Base-by-base conservation (phyloP, 1,284 basidiomycete species). In the Irpex lacteus region DNA sequence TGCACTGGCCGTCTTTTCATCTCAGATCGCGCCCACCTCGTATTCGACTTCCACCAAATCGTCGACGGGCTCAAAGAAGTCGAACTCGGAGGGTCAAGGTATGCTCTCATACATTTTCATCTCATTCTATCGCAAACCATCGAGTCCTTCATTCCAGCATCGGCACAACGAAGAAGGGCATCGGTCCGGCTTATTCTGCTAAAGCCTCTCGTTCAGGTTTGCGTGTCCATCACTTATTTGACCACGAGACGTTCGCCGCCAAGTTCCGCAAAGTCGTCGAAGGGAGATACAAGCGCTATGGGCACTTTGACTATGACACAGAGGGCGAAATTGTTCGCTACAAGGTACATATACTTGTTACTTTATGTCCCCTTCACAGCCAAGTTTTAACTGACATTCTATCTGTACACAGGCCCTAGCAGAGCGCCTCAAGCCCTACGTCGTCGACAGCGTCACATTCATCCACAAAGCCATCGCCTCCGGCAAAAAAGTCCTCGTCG, bases 41-140 rank as follows among this genome's bases (percentile, higher is more conserved):
- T 99, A 56, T 96, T 98, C 73, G 97, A 98, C 77, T 99, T 99
- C 78, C 97, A 99, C 79, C 97, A 99, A 81, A 98, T 98, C 72
- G 98, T 99, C 50, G 98, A 99, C 73, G 98, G 98, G 15, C 81
- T 99, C 72, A 99, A 99, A 78, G 97, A 99, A 78, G 94, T 96
- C 57, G 97, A 99, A 78, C 87, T 98, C 13, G 98, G 98, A 40
- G 94, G 94, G 18, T 91, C 88, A 3, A 93, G 91, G 87, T 90
- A 72, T 64, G 80, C 54, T 44, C 11, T 5, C 58, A 26, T 54
- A 56, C 9, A 3, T 26, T 26, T 26, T 3, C 21, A 26, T 26
- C 21, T 26, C 21, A 26, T 26, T 26, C 21, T 3, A 2, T 26
- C 21, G 21, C 21, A 26, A 26, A 26, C 21, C 21, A n/a, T 59